Base-by-base conservation (phyloP, 345 rosid species). In the Alliaria petiolata region DNA sequence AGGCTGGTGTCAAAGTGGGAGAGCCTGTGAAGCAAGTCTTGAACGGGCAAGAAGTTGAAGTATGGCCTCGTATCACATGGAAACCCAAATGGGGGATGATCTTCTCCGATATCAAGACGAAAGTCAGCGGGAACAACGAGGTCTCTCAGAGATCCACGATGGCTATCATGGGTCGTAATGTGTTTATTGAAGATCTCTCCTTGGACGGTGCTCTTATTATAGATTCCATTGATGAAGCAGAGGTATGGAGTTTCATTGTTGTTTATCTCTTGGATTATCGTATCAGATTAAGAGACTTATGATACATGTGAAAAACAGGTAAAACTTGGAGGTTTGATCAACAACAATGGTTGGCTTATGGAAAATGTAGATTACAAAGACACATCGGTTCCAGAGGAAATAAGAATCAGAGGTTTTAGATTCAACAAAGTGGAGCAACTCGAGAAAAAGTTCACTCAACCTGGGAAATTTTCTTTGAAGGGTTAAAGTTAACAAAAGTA, bases 11-110 rank as follows among this genome's bases (percentile, higher is more conserved):
- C 45, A 80, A 80, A 80, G 82, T 91, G 10, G 91, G 62, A 65
- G 88, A 84, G 75, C 97, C 98, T 20, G 82, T 83, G 46, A 59
- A 42, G 25, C 79, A 78, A 62, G 87, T 85, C 49, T 86, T 89
- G 77, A 95, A 84, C 34, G 95, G 90, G 6, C 99, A 95, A 84
- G 96, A 89, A 68, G 95, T 93, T 54, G 97, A 93, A 83, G 89
- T 89, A 44, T 93, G 97, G 97, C 85, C 98, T 35, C 89, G 87
- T 13, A 76, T 95, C 68, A 72, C 79, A 39, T 91, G 97, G 99
- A 86, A 85, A 67, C 93, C 97, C 26, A 86, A 83, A 71, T 95
- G 99, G 99, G 97, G 93, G 51, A 54, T 86, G 68, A 82, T 89
- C 35, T 91, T 89, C 75, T 61, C 88, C 9, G 96, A 89, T 5